Conservation (phyloP, 768 basidiomycete genomes). For the Pleurotus pulmonarius region DNA sequence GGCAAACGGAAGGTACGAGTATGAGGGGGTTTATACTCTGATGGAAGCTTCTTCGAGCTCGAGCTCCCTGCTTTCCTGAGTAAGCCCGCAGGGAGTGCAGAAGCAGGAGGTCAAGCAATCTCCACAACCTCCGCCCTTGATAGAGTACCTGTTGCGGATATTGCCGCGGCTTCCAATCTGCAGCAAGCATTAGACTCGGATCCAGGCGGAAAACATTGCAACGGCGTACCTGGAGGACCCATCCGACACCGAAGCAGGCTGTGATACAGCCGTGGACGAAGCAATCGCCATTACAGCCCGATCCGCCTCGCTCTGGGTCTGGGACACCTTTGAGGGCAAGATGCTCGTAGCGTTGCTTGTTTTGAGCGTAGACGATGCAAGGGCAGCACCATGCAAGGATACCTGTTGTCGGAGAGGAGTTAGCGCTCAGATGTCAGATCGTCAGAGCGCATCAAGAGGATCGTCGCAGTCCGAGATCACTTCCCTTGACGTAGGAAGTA, state of each 20-base stretch:
- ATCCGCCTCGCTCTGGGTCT: constrained; percentile 32
- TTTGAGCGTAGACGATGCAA: constrained; percentile 33
- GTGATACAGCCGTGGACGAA: constrained; percentile 28
- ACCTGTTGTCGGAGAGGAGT: constrained; percentile 13
- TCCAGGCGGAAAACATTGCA: neutral
- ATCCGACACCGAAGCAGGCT: constrained; percentile 28
- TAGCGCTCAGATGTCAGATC: neutral
- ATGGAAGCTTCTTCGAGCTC: constrained; percentile 28
- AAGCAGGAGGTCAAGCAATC: constrained; percentile 39
- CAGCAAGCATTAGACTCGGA: neutral
- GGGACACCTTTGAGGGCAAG: constrained; percentile 25
- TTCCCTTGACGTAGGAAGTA: too few species aligned
- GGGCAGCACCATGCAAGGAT: constrained; percentile 30
- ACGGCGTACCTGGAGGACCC: constrained; percentile 17
- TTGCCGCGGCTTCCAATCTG: constrained; percentile 31
- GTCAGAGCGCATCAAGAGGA: neutral
- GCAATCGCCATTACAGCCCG: constrained; percentile 32
- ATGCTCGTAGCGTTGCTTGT: constrained; percentile 29
- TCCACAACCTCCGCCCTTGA: constrained; percentile 37
- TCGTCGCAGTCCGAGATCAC: neutral
- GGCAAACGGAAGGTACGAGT: too few species aligned
- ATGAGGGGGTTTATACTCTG: too few species aligned
- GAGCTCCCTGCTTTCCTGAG: constrained; percentile 44
- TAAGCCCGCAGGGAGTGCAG: constrained; percentile 45
- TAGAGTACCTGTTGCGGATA: constrained; percentile 40